Evolutionary conservation across 169 alveolate genomes (phyloP).

Genomic region (Plasmodium knowlesi): DNA sequence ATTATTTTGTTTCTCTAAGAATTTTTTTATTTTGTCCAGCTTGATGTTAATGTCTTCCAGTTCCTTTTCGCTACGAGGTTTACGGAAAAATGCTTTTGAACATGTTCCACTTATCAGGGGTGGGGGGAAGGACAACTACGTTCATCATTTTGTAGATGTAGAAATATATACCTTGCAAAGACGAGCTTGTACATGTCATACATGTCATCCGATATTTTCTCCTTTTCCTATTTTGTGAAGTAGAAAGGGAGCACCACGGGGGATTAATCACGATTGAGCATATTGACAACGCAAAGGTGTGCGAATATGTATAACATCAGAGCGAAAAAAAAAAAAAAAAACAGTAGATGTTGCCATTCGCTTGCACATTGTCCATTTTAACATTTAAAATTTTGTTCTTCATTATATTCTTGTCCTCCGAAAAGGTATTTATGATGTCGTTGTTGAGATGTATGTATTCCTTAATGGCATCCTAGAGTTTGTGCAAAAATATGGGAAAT

Average conservation of each 20-base stretch:
- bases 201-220: slow-evolving; percentile 56
- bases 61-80: slow-evolving; percentile 46
- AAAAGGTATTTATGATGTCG: slow-evolving; percentile 54
- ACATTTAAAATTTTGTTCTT: slow-evolving; percentile 49
- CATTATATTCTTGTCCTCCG: slow-evolving; percentile 46
- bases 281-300: background rate
- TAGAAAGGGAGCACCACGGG: background rate
- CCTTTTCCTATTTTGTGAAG: slow-evolving; percentile 27
- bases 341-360: background rate
- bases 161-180: slow-evolving; percentile 24
- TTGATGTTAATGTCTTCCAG: slow-evolving; percentile 64
- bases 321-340: background rate
- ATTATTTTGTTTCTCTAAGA: slow-evolving; percentile 59
- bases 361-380: background rate
- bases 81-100: background rate
- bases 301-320: background rate
- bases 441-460: slow-evolving; percentile 34
- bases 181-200: slow-evolving; percentile 57
- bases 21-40: slow-evolving; percentile 58
- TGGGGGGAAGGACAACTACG: background rate
- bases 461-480: slow-evolving; percentile 42
- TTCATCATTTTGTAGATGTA: background rate
- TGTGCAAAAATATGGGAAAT: background rate
- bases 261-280: background rate
- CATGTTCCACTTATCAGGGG: background rate